Base-by-base conservation (phyloP, 257 asterid species). In the Solanum megistacrolobum region DNA sequence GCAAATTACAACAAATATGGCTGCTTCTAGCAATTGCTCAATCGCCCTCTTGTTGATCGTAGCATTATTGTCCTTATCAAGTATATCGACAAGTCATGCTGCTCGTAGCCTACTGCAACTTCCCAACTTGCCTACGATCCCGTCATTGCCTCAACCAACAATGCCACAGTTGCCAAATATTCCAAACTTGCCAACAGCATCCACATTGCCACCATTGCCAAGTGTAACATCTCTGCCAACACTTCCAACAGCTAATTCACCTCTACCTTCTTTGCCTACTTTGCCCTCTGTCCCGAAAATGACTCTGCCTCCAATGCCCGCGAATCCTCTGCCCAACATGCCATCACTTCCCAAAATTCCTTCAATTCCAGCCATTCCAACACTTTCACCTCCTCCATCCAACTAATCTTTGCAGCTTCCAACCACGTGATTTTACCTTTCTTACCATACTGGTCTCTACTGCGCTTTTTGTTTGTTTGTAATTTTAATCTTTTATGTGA, bases 341-440 rank as follows among this genome's bases (percentile, higher is more conserved):
- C 46, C 74, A 2, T 78, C 84, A 41, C 36, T 78, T 41, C 87
- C 87, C 0, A 60, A 25, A 0, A 20, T 83, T 21, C 76, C 75
- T 1, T 0, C 58, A 5, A 58, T 83, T 11, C 74, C 27, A 35
- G 55, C 74, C 5, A 55, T 83, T 9, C 74, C 31, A 36, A 83
- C 87, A 2, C 29, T 84, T 84, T 36, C 87, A 23, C 38, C 62
- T 12, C 87, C 87, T n/a, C 79, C 87, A 84, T 84, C 87, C 73
- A 84, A 84, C 75, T 84, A 31, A 36, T 76, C 83, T n/a, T 38
- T 12, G 20, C 5, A 9, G 13, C 6, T 71, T 14, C 78, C 39
- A 31, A 29, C n/a, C 5, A 1, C 38, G 5, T 69, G 76, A 13
- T 69, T 69, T 13, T 69, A 29, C 6, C 75, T 29, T 4, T 29